Evolutionary conservation across 345 rosid species (phyloP).

Genomic region (Citrus unshiu): DNA sequence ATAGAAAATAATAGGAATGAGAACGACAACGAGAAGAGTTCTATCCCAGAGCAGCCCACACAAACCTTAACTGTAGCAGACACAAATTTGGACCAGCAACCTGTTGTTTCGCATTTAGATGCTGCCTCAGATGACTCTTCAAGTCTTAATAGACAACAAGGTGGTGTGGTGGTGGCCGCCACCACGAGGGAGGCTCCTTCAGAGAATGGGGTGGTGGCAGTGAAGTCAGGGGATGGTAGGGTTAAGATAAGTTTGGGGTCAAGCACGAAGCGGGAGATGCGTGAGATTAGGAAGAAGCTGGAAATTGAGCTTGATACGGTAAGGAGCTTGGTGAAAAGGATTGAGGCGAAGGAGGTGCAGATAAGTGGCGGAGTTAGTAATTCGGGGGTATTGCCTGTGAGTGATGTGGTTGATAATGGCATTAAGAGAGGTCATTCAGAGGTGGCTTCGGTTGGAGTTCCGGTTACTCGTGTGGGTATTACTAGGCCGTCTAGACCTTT

Average conservation of each 20-base stretch:
- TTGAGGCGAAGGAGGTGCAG: constrained; percentile 71
- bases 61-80: constrained; percentile 34
- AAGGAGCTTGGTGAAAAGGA: constrained; percentile 72
- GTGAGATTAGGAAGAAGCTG: constrained; percentile 66
- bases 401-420: constrained; percentile 48
- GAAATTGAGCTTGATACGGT: constrained; percentile 70
- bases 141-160: constrained; percentile 29
- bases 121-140: constrained; percentile 40
- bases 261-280: constrained; percentile 54
- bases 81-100: constrained; percentile 31
- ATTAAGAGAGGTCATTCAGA: constrained; percentile 57
- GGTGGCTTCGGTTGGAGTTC: constrained; percentile 49
- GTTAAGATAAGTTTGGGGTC: constrained; percentile 56
- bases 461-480: constrained; percentile 47
- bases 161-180: neutral
- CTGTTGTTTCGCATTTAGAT: constrained; percentile 16
- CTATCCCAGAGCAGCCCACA: constrained; percentile 30
- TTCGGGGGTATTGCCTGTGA: constrained; percentile 26
- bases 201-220: constrained; percentile 39
- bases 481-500: constrained; percentile 69
- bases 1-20: neutral
- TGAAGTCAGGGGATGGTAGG: constrained; percentile 43
- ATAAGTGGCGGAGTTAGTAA: constrained; percentile 43
- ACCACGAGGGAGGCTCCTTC: constrained; percentile 20
- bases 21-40: constrained; percentile 18